Evolutionary conservation across 2,329 filamentous ascomycete genomes (phyloP), one percentile per base, ranked within the genome.

Genomic region (Colletotrichum spaethianum): DNA sequence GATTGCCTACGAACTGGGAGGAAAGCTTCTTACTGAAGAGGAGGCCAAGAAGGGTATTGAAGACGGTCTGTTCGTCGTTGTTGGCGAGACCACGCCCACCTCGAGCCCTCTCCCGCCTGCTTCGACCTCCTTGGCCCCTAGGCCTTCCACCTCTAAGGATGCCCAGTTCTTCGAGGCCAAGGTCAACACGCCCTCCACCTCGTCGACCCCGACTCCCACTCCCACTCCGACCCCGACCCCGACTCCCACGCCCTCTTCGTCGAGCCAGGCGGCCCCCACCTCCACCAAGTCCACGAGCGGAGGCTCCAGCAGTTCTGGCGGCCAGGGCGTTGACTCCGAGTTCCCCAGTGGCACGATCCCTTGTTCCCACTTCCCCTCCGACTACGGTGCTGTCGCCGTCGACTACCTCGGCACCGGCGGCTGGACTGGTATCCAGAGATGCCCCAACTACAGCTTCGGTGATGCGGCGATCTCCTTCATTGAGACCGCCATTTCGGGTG

Each of bases 401-500:
- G 79, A 87, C 67, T 96, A 93, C 86, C 87, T 95, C 33, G 86
- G 88, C 23, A 84, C 94, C 9, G 88, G 86, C 73, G 95, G 94
- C 74, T 99, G 92, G 92, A 91, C 90, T 75, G 94, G 95, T 79
- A 87, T 98, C 73, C 95, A 98, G 83, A 86, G 87, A 64, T 83
- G 85, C 18, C 86, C 88, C 66, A 84, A 85, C 73, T 91, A 85
- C 79, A 83, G 80, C n/a, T 70, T 84, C 36, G 82, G 80, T 33
- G 85, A 86, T 57, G 78, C 85, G 18, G 78, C 88, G 61, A 92
- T 97, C 79, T 86, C 84, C 80, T 88, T 89, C 72, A 94, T 95
- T 73, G 86, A 89, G 63, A 91, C 91, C 50, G 90, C 88, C 33
- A 82, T 91, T 57, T 84, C 84, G 23, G 93, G 92, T 20, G 83